Conservation (phyloP, 306 rosid genomes). For the Albizia julibrissin region DNA sequence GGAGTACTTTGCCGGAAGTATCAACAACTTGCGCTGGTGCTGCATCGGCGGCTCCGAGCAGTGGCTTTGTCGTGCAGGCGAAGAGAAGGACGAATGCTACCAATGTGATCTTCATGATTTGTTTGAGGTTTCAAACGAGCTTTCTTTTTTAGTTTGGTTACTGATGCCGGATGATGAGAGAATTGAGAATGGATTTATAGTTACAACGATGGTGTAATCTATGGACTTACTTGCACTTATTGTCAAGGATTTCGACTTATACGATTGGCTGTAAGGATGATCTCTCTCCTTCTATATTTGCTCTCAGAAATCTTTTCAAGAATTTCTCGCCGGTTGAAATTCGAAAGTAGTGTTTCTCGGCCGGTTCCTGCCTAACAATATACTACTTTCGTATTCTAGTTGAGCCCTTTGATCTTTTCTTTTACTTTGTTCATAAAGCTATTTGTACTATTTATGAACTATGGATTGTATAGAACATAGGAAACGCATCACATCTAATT, state of each 20-base stretch:
- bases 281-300: background rate
- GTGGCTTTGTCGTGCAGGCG: constrained; percentile 22
- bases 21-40: constrained; percentile 38
- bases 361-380: background rate
- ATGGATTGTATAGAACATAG: too few relatives aligned
- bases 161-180: background rate
- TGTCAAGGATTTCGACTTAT: background rate
- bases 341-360: too few relatives aligned
- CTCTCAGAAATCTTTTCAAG: background rate
- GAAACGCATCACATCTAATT: too few relatives aligned
- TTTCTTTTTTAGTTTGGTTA: background rate
- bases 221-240: background rate
- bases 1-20: constrained; percentile 34
- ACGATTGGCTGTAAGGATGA: background rate
- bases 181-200: background rate
- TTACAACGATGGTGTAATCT: background rate
- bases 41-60: constrained; percentile 14
- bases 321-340: background rate
- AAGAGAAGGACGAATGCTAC: constrained; percentile 33
- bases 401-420: too few relatives aligned
- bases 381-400: background rate
- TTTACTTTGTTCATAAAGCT: too few relatives aligned
- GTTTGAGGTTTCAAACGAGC: too few relatives aligned
- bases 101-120: background rate
- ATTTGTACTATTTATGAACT: too few relatives aligned